Evolutionary conservation across 352 stramenopile species (phyloP), one percentile per base, ranked within the genome.

Genomic region (Globisporangium nodosum): DNA sequence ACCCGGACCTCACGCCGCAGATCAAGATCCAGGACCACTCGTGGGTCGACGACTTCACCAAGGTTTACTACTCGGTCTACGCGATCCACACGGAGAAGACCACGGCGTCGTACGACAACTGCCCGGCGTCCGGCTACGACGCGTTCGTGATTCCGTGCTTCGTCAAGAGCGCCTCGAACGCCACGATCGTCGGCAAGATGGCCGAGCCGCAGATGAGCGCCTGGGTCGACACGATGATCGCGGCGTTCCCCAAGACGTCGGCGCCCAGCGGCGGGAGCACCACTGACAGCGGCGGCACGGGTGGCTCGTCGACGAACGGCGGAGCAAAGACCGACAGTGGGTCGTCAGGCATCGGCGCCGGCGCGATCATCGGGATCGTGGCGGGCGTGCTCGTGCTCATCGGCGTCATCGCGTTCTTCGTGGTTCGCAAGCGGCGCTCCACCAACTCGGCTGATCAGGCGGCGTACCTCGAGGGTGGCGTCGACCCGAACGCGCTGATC

Each of bases 201-300:
- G 16, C 7, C 15, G 57, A 56, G 51, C 57, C 57, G 5, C 33
- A 50, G 49, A 43, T 30, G 6, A 63, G 51, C 42, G 39, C 31
- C 49, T 63, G 57, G 57, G 12, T 63, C 40, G 57, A 63, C 49
- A 42, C 40, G 40, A 35, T 52, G 57, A 20, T 63, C 40, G 50
- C 49, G 11, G 57, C 49, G 30, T 63, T 63, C 39, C 47, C 55
- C 2, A 43, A 42, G 35, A 15, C 35, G 9, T 8, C 18, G 12
- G 16, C 49, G 30, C 1, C n/a, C 6, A 18, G 0, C n/a, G n/a
- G 49, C 16, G 30, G 3, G 3, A 54, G 33, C 33, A 45, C 6
- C 27, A 43, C 3, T 9, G 42, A 7, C 24, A 24, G 39, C 20
- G 52, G 45, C n/a, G 45, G 45, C 7, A 16, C 45, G 0, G 7